Evolutionary conservation across 306 rosid species (phyloP).

Genomic region (Nissolia schottii): DNA sequence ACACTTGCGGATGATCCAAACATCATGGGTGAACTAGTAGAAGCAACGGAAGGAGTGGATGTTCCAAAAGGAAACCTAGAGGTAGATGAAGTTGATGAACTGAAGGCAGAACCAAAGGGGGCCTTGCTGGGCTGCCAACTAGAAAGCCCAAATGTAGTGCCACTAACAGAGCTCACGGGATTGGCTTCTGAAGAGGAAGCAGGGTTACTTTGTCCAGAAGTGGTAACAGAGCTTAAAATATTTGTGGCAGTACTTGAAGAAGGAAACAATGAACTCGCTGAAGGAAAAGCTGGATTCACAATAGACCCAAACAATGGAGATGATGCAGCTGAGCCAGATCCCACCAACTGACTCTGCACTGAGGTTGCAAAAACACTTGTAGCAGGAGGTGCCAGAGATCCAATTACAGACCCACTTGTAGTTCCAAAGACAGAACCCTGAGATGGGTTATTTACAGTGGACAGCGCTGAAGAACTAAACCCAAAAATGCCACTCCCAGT

Average conservation of each 20-base stretch:
- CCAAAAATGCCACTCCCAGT: constrained; percentile 50
- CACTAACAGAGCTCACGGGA: constrained; percentile 40
- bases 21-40: constrained; percentile 28
- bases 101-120: constrained; percentile 42
- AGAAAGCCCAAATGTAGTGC: constrained; percentile 34
- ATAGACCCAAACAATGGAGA: constrained; percentile 41
- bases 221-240: constrained; percentile 29
- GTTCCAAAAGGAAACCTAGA: constrained; percentile 35
- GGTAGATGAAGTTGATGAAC: constrained; percentile 33
- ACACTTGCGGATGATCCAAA: constrained; percentile 56
- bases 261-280: constrained; percentile 49
- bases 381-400: constrained; percentile 33
- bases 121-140: constrained; percentile 59
- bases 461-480: constrained; percentile 41
- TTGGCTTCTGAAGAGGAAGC: constrained; percentile 46
- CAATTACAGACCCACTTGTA: constrained; percentile 23
- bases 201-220: constrained; percentile 39
- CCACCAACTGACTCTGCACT: constrained; percentile 44
- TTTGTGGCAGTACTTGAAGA: constrained; percentile 41
- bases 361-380: constrained; percentile 46
- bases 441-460: constrained; percentile 46
- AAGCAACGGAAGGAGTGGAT: constrained; percentile 30
- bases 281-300: constrained; percentile 42
- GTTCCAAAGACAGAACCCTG: constrained; percentile 34
- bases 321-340: constrained; percentile 51